Base-by-base conservation (phyloP, 352 stramenopile species). In the Phytophthora cajani region DNA sequence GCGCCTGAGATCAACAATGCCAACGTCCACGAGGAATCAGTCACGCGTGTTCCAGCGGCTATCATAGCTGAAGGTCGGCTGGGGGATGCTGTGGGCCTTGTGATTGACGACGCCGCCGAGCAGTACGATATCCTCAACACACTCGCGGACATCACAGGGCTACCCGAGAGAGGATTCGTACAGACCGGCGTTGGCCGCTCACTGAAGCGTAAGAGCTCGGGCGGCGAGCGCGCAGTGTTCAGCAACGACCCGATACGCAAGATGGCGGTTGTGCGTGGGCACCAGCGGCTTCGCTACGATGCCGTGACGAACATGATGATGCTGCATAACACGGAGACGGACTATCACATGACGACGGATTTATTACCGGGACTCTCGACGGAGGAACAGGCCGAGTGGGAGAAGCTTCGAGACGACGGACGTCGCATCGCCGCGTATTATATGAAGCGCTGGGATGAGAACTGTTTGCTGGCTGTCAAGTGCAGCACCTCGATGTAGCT, bases 111-210 rank as follows among this genome's bases (percentile, higher is more conserved):
- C 27, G 69, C 63, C 1, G 75, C 75, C 5, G 78, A 75, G 10
- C 81, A 91, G 19, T 87, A 88, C 42, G 84, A 91, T 62, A 56
- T 80, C 21, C 74, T 90, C 38, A 90, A 90, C 52, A 92, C 84
- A 10, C 54, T 92, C 10, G 80, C 84, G 0, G 84, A 90, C 42
- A 87, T 92, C 51, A 81, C 85, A 1, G 82, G 84, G 1, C 67
- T 89, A 4, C 82, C 84, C 1, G 11, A 76, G 0, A 64, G 72
- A 2, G 82, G 80, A 12, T 88, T 92, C 30, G 58, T 83, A 0
- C 84, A 92, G 58, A 82, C 75, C 4, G 81, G 84, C 7, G 67
- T 92, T 33, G 82, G 82, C 0, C 82, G 81, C 1, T 92, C 84
- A 1, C 68, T 92, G 7, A 90, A 89, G 62, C 77, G 80, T 5